phyloP scores from a whole-genome alignment of 306 rosid species.

The Castanea sativa region DNA sequence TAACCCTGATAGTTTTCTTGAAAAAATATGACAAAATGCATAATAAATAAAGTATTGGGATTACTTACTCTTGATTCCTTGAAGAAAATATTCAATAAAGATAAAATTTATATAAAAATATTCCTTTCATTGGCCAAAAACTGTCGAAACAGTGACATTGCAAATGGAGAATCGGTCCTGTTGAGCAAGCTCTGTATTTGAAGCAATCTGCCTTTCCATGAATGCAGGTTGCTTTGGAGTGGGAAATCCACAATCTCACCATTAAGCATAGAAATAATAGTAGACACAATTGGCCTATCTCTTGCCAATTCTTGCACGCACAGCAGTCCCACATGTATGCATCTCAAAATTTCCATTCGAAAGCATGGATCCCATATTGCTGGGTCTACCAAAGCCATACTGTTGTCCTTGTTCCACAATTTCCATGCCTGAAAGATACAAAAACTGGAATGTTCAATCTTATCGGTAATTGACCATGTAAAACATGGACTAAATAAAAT shows the following conservation, averaged over 20 bases:
- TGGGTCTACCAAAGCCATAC: slow-evolving; percentile 7
- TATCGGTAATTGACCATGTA: no score
- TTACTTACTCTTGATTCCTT: no score
- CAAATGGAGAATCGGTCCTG: neutral
- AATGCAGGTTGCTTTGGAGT: slow-evolving; percentile 13
- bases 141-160: no score
- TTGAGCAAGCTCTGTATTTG: neutral
- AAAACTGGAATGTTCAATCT: neutral
- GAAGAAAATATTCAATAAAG: no score
- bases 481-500: no score
- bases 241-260: slow-evolving; percentile 25
- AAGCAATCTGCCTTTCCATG: neutral
- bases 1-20: no score
- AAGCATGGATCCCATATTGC: neutral
- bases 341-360: slow-evolving; percentile 3
- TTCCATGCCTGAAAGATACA: slow-evolving; percentile 24
- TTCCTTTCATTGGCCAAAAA: no score
- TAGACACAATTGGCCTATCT: slow-evolving; percentile 21
- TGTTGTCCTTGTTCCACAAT: slow-evolving; percentile 22
- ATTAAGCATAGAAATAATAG: slow-evolving; percentile 20
- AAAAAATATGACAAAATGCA: no score
- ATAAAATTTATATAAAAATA: no score
- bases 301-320: slow-evolving; percentile 29
- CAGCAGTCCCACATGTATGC: slow-evolving; percentile 28
- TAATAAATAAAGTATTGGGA: no score